phyloP scores from a whole-genome alignment of 2,329 filamentous ascomycete species.

The Claviceps pusilla region DNA sequence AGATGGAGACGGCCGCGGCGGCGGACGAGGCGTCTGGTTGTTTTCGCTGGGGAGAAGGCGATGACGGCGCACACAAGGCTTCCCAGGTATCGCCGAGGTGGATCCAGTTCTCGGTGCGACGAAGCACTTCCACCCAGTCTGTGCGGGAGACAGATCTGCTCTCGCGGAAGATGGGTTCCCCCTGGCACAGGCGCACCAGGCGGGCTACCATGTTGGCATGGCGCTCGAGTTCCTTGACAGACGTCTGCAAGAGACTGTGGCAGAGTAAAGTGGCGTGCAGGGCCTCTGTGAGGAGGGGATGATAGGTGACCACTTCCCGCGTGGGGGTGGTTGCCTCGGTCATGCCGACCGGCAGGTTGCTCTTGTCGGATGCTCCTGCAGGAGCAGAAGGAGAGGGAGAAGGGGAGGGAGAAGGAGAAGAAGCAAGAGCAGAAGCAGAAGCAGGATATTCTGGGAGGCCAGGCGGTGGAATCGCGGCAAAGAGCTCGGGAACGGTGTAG shows the following conservation, averaged over 20 bases:
- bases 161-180: conserved; percentile 66
- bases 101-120: conserved; percentile 52
- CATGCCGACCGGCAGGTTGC: neutral
- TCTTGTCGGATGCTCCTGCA: neutral
- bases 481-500: conserved; percentile 46
- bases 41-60: neutral
- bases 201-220: conserved; percentile 73
- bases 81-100: conserved; percentile 54
- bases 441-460: conserved; percentile 54
- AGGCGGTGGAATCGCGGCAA: conserved; percentile 49
- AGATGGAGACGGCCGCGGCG: neutral
- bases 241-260: conserved; percentile 67
- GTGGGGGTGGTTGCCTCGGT: conserved; percentile 13
- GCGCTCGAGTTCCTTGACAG: conserved; percentile 58
- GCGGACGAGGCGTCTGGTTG: neutral
- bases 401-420: neutral
- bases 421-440: neutral
- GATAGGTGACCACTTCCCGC: conserved; percentile 45
- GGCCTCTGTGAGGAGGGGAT: conserved; percentile 64
- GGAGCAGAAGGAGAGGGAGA: neutral
- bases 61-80: conserved; percentile 42
- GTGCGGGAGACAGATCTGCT: conserved; percentile 56
- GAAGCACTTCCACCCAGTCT: conserved; percentile 67
- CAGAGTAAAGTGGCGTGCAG: conserved; percentile 65
- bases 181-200: conserved; percentile 57